phyloP scores from a whole-genome alignment of 495 filamentous ascomycete genomes.

The Talaromyces liani region DNA sequence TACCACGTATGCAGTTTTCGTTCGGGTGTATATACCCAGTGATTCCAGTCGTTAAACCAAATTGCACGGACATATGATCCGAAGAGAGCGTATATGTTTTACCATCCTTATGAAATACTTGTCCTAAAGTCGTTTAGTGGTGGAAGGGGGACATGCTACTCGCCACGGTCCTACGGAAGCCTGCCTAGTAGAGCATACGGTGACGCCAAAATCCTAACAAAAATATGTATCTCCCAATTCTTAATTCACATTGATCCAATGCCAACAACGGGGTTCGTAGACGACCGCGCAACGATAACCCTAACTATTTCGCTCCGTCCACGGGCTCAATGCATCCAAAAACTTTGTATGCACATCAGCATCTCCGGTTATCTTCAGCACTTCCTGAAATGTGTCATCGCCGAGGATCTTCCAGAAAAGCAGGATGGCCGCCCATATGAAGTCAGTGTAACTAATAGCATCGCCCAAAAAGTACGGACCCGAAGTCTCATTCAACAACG shows the following conservation, averaged over 20 bases:
- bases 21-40: not conserved
- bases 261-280: not conserved
- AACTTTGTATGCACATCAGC: constrained; percentile 23
- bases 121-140: not conserved
- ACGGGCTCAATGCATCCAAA: constrained; percentile 30
- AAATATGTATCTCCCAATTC: too few relatives aligned
- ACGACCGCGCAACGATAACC: not conserved
- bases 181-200: not conserved
- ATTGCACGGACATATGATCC: not conserved
- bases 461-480: constrained; percentile 42
- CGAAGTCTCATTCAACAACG: constrained; percentile 37
- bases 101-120: not conserved
- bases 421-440: constrained; percentile 28
- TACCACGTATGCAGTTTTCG: too few relatives aligned
- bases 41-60: not conserved
- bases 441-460: constrained; percentile 26
- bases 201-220: not conserved
- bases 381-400: constrained; percentile 22
- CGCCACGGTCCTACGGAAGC: not conserved
- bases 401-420: constrained; percentile 24
- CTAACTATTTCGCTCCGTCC: constrained; percentile 16
- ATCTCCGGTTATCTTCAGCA: constrained; percentile 26
- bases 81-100: not conserved
- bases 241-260: not conserved
- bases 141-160: not conserved